These are phyloP conservation scores for Theileria parva DNA, from an alignment of 169 alveolate species.

Conservation along the genomic window DNA sequence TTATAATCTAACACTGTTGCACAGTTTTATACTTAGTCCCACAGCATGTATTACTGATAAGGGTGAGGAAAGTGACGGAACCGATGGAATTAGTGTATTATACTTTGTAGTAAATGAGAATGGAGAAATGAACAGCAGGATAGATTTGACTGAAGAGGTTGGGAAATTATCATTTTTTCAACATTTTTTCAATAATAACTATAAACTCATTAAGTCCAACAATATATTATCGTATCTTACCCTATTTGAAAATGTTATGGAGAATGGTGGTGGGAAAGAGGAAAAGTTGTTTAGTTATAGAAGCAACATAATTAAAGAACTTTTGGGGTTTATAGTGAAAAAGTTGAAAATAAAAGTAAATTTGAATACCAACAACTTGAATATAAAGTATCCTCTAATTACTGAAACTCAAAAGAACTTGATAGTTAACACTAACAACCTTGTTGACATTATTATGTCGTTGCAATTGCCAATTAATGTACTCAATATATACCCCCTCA, in stretches of 20 bases:
- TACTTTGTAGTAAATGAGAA: neutral
- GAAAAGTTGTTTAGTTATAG: neutral
- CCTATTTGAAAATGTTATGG: neutral
- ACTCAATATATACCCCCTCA: conserved; percentile 17
- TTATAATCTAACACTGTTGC: neutral
- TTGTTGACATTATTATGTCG: conserved; percentile 37
- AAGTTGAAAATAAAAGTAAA: neutral
- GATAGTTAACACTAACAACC: conserved; percentile 43
- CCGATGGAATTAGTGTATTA: neutral
- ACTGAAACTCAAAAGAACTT: conserved; percentile 27
- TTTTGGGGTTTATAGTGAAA: neutral
- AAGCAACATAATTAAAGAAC: too few relatives aligned
- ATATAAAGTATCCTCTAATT: conserved; percentile 7
- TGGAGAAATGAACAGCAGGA: neutral
- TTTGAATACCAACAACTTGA: neutral
- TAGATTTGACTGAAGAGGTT: neutral
- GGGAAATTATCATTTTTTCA: neutral
- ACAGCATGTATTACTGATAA: neutral
- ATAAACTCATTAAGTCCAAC: neutral
- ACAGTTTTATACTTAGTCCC: neutral
- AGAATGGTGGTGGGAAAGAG: neutral
- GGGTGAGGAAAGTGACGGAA: neutral
- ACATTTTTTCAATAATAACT: neutral
- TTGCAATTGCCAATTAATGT: conserved; percentile 50
- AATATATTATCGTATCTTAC: neutral